Conservation (phyloP, 495 filamentous ascomycete species). For the Thermochaetoides thermophila region DNA sequence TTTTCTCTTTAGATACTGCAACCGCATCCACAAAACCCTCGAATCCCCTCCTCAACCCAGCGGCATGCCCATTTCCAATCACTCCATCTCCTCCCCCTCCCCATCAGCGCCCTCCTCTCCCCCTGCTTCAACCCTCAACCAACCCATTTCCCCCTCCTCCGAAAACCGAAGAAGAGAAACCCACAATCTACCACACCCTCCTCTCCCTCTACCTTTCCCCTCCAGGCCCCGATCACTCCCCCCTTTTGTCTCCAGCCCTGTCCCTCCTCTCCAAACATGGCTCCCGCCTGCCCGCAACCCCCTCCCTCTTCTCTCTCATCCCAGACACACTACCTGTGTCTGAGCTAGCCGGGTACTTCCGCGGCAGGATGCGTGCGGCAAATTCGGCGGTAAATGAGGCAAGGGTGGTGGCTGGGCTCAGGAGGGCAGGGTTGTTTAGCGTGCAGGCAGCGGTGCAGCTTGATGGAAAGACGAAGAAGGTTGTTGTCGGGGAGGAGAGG, state of each 20-base stretch:
- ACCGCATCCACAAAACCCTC: slow-evolving; percentile 54
- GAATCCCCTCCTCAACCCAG: too few relatives aligned
- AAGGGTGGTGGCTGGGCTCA: slow-evolving; percentile 56
- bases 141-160: slow-evolving; percentile 22
- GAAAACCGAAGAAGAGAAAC: slow-evolving; percentile 41
- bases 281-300: slow-evolving; percentile 72
- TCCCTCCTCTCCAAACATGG: slow-evolving; percentile 82
- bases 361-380: slow-evolving; percentile 74
- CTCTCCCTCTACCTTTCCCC: slow-evolving; percentile 82
- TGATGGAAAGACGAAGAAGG: slow-evolving; percentile 53
- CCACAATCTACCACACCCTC: slow-evolving; percentile 80
- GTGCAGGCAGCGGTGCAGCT: slow-evolving; percentile 57
- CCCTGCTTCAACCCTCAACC: background rate
- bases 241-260: slow-evolving; percentile 65
- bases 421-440: slow-evolving; percentile 56
- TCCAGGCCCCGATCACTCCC: slow-evolving; percentile 47
- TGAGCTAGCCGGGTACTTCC: slow-evolving; percentile 83
- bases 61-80: too few relatives aligned
- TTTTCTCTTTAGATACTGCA: slow-evolving; percentile 57
- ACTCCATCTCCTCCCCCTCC: too few relatives aligned
- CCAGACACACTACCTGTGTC: slow-evolving; percentile 61
- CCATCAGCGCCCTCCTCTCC: background rate
- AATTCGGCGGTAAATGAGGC: slow-evolving; percentile 67
- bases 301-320: slow-evolving; percentile 74
- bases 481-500: slow-evolving; percentile 70